Conservation (phyloP, 495 filamentous ascomycete species). For the Xylaria flabelliformis region DNA sequence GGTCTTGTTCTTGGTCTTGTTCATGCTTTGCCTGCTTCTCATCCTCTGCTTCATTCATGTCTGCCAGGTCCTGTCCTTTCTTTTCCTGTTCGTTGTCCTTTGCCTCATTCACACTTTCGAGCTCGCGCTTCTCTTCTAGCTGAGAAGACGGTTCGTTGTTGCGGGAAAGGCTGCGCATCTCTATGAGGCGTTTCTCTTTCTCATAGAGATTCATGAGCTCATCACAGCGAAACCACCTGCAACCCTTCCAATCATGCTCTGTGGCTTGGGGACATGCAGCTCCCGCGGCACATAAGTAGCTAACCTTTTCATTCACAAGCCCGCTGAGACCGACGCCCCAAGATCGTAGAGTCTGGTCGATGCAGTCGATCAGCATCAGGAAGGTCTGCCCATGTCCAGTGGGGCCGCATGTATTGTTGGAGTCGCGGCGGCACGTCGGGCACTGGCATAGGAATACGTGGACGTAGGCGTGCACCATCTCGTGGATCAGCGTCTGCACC, state of each 20-base stretch:
- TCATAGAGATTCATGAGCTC: not conserved
- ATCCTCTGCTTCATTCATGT: not conserved
- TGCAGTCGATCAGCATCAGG: conserved; percentile 12
- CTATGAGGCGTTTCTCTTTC: not conserved
- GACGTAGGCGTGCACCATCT: conserved; percentile 18
- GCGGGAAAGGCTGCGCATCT: not conserved
- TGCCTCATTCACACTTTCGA: no score
- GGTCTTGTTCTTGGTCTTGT: no score
- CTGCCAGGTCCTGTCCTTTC: not conserved
- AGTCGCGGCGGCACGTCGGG: not conserved
- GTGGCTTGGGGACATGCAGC: not conserved
- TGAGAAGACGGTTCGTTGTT: not conserved
- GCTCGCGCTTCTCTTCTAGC: not conserved
- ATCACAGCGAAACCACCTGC: not conserved
- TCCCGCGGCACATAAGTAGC: not conserved
- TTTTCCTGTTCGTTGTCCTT: not conserved
- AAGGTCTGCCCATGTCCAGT: not conserved
- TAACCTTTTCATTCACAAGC: not conserved
- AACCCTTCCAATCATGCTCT: not conserved
- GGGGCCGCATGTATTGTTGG: not conserved
- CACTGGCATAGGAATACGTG: not conserved
- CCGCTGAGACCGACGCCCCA: conserved; percentile 4
- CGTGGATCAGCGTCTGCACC: conserved; percentile 4
- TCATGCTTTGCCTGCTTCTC: no score
- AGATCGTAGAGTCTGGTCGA: not conserved